Evolutionary conservation across 306 rosid species (phyloP).

Genomic region (Comarum palustre): DNA sequence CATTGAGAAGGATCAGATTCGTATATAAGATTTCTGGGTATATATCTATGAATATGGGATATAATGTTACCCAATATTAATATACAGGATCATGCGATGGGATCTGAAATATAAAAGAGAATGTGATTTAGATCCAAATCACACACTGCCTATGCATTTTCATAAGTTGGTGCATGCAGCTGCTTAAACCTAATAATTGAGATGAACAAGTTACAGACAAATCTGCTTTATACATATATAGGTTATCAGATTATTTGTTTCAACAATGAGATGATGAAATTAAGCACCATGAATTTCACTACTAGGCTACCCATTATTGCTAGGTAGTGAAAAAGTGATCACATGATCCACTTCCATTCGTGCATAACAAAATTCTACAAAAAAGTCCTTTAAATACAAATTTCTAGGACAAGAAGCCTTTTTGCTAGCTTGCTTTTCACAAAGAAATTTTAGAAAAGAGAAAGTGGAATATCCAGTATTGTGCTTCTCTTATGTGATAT

Average conservation of each 20-base stretch:
- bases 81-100: slow-evolving; percentile 17
- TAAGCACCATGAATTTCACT: background rate
- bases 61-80: slow-evolving; percentile 7
- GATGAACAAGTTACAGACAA: slow-evolving; percentile 6
- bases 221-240: background rate
- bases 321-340: slow-evolving; percentile 34
- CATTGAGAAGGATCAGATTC: slow-evolving; percentile 28
- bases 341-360: slow-evolving; percentile 43
- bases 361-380: slow-evolving; percentile 34
- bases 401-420: slow-evolving; percentile 24
- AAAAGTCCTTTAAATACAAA: slow-evolving; percentile 7
- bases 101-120: slow-evolving; percentile 28
- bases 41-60: slow-evolving; percentile 2
- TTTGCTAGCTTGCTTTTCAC: slow-evolving; percentile 25
- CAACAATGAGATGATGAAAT: background rate
- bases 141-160: background rate
- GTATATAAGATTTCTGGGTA: slow-evolving; percentile 5
- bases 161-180: slow-evolving; percentile 5
- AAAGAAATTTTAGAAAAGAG: slow-evolving; percentile 10
- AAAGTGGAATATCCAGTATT: too few species aligned
- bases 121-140: slow-evolving; percentile 36
- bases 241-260: background rate
- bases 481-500: too few species aligned
- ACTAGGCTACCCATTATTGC: slow-evolving; percentile 20
- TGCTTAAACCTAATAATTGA: slow-evolving; percentile 7